Evolutionary conservation across 257 asterid genomes (phyloP).

Genomic region (Solanum acaule): DNA sequence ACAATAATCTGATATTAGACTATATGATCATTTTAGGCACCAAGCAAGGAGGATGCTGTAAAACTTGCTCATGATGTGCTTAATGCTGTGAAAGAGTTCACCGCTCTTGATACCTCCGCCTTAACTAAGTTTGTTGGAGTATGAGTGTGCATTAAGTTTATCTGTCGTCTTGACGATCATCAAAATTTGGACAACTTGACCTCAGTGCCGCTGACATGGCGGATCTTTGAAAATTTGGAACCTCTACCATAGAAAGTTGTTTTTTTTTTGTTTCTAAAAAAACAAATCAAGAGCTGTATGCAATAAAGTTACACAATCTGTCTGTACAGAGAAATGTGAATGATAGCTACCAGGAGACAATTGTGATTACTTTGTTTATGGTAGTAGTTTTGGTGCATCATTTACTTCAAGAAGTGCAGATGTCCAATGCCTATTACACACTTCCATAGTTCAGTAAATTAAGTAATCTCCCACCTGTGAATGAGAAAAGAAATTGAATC

Average conservation of each 20-base stretch:
- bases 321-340: slow-evolving; percentile 1
- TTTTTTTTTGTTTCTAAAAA: background rate
- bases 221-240: background rate
- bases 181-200: background rate
- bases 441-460: background rate
- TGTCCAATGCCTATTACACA: background rate
- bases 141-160: slow-evolving; percentile 1
- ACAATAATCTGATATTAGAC: background rate
- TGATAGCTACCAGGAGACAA: background rate
- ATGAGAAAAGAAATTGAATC: background rate
- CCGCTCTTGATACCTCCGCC: slow-evolving; percentile 73
- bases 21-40: slow-evolving; percentile 39
- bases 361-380: background rate
- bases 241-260: background rate
- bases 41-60: slow-evolving; percentile 60
- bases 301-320: background rate
- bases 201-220: background rate
- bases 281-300: background rate
- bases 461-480: background rate
- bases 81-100: slow-evolving; percentile 47
- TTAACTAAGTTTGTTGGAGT: slow-evolving; percentile 52
- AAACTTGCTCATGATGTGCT: slow-evolving; percentile 67
- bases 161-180: background rate
- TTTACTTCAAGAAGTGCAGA: background rate
- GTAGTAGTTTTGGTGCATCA: background rate